These are phyloP conservation scores for Pyricularia grisea DNA, from an alignment of 2,329 filamentous ascomycete species.

Conservation along the genomic window DNA sequence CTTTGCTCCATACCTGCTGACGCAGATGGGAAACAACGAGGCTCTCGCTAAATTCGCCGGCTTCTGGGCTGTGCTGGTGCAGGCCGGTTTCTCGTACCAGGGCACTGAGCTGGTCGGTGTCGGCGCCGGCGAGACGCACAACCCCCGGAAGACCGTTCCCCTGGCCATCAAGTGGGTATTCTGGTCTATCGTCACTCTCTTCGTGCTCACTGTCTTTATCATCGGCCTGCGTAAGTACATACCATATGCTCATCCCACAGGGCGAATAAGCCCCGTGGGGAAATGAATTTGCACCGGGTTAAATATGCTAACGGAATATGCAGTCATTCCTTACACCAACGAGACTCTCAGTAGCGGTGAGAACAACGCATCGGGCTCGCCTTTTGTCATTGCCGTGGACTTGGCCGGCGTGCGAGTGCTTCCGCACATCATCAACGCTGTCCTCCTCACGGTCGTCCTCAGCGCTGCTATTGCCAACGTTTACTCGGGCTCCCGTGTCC, in stretches of 20 bases:
- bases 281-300: not conserved
- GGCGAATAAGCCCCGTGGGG: not conserved
- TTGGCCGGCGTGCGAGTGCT: slow-evolving; percentile 56
- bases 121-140: slow-evolving; percentile 66
- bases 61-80: slow-evolving; percentile 60
- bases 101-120: slow-evolving; percentile 70
- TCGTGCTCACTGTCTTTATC: slow-evolving; percentile 57
- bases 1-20: slow-evolving; percentile 51
- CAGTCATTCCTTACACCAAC: slow-evolving; percentile 50
- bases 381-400: slow-evolving; percentile 51
- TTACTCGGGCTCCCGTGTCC: slow-evolving; percentile 60
- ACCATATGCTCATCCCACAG: not conserved
- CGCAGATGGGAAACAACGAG: slow-evolving; percentile 19
- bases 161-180: slow-evolving; percentile 66
- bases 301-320: not conserved
- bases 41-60: slow-evolving; percentile 53
- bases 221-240: slow-evolving; percentile 42
- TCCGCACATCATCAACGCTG: slow-evolving; percentile 65
- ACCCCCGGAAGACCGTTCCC: slow-evolving; percentile 65
- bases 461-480: slow-evolving; percentile 72
- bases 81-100: slow-evolving; percentile 61
- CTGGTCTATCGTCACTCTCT: slow-evolving; percentile 64
- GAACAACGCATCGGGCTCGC: slow-evolving; percentile 51
- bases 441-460: slow-evolving; percentile 68
- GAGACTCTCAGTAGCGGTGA: slow-evolving; percentile 35